These are phyloP conservation scores for Groenewaldozyma sp. DNA, from an alignment of 1,139 yeast species.

Conservation along the genomic window DNA sequence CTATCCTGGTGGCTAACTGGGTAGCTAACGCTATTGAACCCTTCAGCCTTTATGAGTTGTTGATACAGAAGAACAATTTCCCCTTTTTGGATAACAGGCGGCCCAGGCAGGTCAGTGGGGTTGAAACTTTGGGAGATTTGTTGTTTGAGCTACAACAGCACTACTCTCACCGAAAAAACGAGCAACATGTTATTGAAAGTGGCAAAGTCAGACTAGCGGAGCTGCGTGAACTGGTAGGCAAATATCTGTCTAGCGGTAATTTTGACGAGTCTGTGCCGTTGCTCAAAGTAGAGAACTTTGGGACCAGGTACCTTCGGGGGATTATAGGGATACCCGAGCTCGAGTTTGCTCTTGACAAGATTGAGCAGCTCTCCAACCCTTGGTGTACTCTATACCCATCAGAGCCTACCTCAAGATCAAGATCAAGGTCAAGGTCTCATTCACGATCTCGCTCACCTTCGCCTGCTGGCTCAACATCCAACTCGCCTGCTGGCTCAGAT, in stretches of 20 bases:
- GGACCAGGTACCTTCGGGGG: no score
- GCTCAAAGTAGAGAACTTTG: constrained; percentile 20
- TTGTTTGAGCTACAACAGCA: not conserved
- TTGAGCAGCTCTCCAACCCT: constrained; percentile 23
- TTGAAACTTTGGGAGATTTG: constrained; percentile 7
- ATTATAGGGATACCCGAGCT: constrained; percentile 45
- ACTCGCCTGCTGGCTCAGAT: not conserved
- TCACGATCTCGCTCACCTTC: no score
- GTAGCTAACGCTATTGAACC: constrained; percentile 47
- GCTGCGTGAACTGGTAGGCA: constrained; percentile 32
- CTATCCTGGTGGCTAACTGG: constrained; percentile 53
- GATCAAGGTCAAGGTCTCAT: no score
- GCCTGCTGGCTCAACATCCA: not conserved
- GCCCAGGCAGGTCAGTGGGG: constrained; percentile 26
- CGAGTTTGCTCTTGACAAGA: constrained; percentile 43
- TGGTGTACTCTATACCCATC: not conserved
- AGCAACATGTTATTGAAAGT: constrained; percentile 2
- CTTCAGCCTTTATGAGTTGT: constrained; percentile 43
- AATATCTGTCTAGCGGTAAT: constrained; percentile 36
- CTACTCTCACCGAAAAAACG: not conserved
- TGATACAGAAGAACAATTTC: constrained; percentile 43
- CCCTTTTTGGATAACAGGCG: constrained; percentile 43
- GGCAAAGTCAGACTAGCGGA: constrained; percentile 34
- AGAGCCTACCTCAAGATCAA: no score
- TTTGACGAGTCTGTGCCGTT: constrained; percentile 51